These are phyloP conservation scores for Pyrus hybrid DNA, from an alignment of 331 rosid genomes.

Conservation along the genomic window DNA sequence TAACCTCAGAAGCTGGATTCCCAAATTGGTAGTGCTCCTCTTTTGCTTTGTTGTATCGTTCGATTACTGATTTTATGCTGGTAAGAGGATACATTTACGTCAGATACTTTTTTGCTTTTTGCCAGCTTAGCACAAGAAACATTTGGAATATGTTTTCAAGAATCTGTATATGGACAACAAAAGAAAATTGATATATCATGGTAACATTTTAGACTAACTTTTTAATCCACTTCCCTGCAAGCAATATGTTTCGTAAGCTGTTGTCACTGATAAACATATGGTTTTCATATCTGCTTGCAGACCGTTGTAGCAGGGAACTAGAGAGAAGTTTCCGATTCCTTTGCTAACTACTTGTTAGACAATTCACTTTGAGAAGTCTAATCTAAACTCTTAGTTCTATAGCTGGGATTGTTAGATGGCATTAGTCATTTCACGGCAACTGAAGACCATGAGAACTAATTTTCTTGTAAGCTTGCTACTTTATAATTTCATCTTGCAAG, in stretches of 20 bases:
- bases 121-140: not conserved
- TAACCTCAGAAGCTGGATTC: constrained; percentile 56
- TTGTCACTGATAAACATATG: not conserved
- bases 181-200: not conserved
- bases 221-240: not conserved
- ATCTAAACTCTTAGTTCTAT: not conserved
- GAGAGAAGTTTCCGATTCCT: not conserved
- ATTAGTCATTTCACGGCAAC: not conserved
- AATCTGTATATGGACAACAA: not conserved
- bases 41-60: constrained; percentile 72
- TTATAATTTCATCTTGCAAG: not conserved
- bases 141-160: not conserved
- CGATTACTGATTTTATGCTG: constrained; percentile 80
- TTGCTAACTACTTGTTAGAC: not conserved
- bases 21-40: constrained; percentile 56
- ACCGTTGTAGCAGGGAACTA: not conserved
- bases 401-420: not conserved
- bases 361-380: too few species aligned
- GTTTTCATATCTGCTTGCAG: not conserved
- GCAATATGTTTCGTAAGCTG: not conserved
- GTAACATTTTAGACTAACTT: not conserved
- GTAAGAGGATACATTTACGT: constrained; percentile 2
- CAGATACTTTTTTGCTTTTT: constrained; percentile 13
- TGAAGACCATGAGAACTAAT: not conserved
- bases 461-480: not conserved